phyloP scores from a whole-genome alignment of 164 flowering plant genomes.

The Macadamia integrifolia region DNA sequence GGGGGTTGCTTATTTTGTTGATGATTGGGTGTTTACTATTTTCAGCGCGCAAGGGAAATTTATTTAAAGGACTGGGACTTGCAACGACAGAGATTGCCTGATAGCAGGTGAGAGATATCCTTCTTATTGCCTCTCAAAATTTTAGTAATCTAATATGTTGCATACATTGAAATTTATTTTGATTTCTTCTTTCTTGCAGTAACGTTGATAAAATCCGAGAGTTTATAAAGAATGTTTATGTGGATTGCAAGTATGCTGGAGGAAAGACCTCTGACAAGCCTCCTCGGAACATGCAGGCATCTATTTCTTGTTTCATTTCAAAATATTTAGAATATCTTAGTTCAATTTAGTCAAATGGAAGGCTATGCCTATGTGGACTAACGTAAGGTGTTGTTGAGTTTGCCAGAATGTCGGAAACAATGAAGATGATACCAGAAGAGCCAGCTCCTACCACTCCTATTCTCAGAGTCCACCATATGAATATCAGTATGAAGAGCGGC shows the following conservation, averaged over 20 bases:
- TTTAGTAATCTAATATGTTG: not conserved
- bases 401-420: slow-evolving; percentile 40
- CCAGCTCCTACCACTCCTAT: slow-evolving; percentile 97
- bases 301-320: not conserved
- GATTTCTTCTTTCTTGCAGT: slow-evolving; percentile 37
- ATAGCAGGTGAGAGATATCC: slow-evolving; percentile 50
- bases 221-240: slow-evolving; percentile 74
- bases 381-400: slow-evolving; percentile 8
- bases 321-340: slow-evolving; percentile 3
- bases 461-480: slow-evolving; percentile 99
- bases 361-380: not conserved
- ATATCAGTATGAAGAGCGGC: slow-evolving; percentile 89
- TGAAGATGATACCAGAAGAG: slow-evolving; percentile 75
- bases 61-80: slow-evolving; percentile 80
- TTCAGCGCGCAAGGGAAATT: slow-evolving; percentile 87
- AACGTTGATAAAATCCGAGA: slow-evolving; percentile 70
- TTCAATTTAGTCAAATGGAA: not conserved
- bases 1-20: slow-evolving; percentile 8
- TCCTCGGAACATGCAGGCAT: slow-evolving; percentile 72
- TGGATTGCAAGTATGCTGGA: slow-evolving; percentile 61
- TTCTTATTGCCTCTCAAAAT: not conserved
- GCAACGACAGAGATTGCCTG: slow-evolving; percentile 66
- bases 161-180: not conserved
- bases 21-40: slow-evolving; percentile 16
- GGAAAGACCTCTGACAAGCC: slow-evolving; percentile 61